These are phyloP conservation scores for Dactylellina sp. DNA, from an alignment of 2,329 filamentous ascomycete genomes.

Conservation along the genomic window DNA sequence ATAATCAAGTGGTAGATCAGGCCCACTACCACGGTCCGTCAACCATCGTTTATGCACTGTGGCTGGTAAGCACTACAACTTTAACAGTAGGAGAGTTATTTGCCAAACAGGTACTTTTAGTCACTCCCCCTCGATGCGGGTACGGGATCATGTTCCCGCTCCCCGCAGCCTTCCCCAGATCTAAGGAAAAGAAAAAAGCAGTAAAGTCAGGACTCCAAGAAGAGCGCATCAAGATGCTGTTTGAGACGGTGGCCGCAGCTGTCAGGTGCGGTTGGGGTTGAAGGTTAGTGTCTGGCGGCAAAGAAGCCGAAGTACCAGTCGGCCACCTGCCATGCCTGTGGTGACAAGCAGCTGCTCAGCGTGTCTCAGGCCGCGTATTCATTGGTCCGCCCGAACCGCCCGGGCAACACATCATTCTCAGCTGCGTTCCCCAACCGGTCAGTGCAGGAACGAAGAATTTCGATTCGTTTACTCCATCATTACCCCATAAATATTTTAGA, in stretches of 20 bases:
- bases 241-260: no score
- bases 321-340: conserved; percentile 42
- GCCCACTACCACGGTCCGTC: conserved; percentile 19
- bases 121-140: conserved; percentile 9
- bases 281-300: conserved; percentile 20
- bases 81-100: not conserved
- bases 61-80: conserved; percentile 8
- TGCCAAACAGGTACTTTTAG: conserved; percentile 14
- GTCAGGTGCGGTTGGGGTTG: conserved; percentile 1
- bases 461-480: conserved; percentile 25
- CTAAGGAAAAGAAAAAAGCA: not conserved
- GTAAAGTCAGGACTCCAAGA: no score
- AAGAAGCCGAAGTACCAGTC: conserved; percentile 40
- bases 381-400: conserved; percentile 31
- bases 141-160: not conserved
- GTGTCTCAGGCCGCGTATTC: conserved; percentile 21
- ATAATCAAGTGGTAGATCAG: not conserved
- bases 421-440: no score
- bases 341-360: conserved; percentile 24
- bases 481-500: conserved; percentile 41
- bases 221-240: no score
- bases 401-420: conserved; percentile 37
- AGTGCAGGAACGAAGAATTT: not conserved
- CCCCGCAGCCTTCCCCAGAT: conserved; percentile 16
- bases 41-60: not conserved